Evolutionary conservation across 441 rosid genomes (phyloP).

Genomic region (Francoa sonchifolia): DNA sequence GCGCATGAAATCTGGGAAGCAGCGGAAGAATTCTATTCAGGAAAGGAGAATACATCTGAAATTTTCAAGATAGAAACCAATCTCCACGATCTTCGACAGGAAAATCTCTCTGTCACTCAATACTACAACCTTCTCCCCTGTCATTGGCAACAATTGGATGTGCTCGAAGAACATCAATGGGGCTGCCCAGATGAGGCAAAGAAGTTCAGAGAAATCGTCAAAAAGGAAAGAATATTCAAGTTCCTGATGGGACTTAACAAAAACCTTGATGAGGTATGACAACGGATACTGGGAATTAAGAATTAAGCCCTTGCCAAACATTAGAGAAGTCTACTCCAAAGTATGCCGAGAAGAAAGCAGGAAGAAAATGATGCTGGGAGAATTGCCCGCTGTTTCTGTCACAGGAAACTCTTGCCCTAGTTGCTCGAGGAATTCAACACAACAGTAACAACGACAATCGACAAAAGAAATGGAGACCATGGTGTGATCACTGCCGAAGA

Average conservation of each 20-base stretch:
- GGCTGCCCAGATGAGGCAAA: neutral
- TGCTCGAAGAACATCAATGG: neutral
- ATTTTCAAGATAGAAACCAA: neutral
- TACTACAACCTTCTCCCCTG: neutral
- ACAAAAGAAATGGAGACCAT: neutral
- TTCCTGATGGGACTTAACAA: neutral
- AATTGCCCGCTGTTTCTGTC: neutral
- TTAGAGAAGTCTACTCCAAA: neutral
- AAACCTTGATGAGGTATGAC: neutral
- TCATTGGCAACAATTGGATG: too few relatives aligned
- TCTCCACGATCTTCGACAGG: neutral
- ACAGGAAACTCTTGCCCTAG: neutral
- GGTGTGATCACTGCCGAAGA: neutral
- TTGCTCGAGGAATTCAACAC: neutral
- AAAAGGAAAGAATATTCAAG: neutral
- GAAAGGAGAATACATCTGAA: neutral
- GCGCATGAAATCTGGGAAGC: neutral
- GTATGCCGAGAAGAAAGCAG: neutral
- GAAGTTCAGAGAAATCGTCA: neutral
- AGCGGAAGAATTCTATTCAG: neutral
- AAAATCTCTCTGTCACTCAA: neutral
- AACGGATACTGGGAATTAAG: neutral
- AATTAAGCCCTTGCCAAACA: neutral
- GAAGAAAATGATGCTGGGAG: neutral
- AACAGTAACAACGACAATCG: neutral